Evolutionary conservation across 2,329 filamentous ascomycete species (phyloP).

Genomic region (Pseudogymnoascus sp.): DNA sequence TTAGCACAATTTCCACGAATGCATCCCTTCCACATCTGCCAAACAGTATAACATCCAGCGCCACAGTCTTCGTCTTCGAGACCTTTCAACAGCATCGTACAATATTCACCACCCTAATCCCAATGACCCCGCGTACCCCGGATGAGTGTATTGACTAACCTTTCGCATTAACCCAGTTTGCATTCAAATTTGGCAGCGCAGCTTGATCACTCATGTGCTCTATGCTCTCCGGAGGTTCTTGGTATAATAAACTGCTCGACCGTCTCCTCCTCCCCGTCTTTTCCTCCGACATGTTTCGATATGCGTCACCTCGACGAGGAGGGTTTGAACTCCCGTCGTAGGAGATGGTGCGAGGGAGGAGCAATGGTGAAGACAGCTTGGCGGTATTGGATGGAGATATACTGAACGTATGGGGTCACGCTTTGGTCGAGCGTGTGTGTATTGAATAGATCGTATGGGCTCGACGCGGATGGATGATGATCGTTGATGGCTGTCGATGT

Average conservation of each 20-base stretch:
- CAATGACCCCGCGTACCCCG: not conserved
- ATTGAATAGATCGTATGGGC: not conserved
- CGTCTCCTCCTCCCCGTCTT: constrained; percentile 74
- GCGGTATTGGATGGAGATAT: constrained; percentile 58
- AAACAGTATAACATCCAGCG: not conserved
- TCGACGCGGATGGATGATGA: not conserved
- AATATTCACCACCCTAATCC: not conserved
- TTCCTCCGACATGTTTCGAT: constrained; percentile 49
- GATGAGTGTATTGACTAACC: constrained; percentile 49
- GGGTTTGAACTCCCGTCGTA: constrained; percentile 76
- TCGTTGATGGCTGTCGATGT: not conserved
- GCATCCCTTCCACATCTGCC: not conserved
- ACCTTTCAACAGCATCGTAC: not conserved
- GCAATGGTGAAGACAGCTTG: constrained; percentile 89
- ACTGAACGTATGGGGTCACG: constrained; percentile 22
- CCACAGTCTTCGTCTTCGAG: not conserved
- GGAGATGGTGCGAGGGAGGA: constrained; percentile 82
- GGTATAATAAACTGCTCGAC: constrained; percentile 96
- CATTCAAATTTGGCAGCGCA: constrained; percentile 88
- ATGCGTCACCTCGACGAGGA: constrained; percentile 49
- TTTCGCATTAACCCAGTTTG: constrained; percentile 98
- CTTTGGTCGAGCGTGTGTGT: not conserved
- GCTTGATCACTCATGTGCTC: constrained; percentile 98
- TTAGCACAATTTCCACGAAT: not conserved
- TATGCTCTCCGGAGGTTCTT: constrained; percentile 90